Evolutionary conservation across 495 filamentous ascomycete species (phyloP).

Genomic region (Neurospora sp.): DNA sequence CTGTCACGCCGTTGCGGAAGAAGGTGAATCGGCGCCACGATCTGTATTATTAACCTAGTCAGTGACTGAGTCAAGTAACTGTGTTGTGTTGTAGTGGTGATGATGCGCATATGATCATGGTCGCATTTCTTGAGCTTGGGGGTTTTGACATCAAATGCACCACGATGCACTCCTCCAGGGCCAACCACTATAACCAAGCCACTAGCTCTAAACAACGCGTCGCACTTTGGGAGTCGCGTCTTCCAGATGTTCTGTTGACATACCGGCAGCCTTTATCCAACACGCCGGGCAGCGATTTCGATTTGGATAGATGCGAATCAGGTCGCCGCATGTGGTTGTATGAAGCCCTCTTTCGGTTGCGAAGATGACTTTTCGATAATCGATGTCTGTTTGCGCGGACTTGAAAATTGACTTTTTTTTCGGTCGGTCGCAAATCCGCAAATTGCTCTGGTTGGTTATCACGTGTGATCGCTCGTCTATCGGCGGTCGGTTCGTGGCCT

Average conservation of each 20-base stretch:
- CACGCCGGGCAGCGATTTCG: constrained; percentile 7
- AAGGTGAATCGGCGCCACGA: constrained; percentile 43
- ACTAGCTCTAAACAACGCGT: neutral
- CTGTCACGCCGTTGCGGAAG: constrained; percentile 33
- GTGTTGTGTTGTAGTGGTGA: neutral
- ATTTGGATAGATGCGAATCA: neutral
- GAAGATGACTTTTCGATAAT: neutral
- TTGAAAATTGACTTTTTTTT: neutral
- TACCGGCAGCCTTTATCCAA: constrained; percentile 17
- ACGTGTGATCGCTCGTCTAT: constrained; percentile 18
- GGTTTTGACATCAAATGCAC: neutral
- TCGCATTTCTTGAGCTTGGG: neutral
- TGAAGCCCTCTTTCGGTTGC: neutral
- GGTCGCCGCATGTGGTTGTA: constrained; percentile 2
- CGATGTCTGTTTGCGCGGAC: neutral
- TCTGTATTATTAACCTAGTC: constrained; percentile 27
- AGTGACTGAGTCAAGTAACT: constrained; percentile 8
- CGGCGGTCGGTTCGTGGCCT: constrained; percentile 17
- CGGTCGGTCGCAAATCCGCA: neutral
- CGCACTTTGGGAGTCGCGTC: neutral
- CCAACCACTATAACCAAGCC: neutral
- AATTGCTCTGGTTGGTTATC: neutral
- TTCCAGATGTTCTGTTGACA: no score
- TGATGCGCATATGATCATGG: neutral
- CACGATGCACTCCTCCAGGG: neutral